Conservation (phyloP, 441 rosid species). For the Pelargonium myrrhifolium region DNA sequence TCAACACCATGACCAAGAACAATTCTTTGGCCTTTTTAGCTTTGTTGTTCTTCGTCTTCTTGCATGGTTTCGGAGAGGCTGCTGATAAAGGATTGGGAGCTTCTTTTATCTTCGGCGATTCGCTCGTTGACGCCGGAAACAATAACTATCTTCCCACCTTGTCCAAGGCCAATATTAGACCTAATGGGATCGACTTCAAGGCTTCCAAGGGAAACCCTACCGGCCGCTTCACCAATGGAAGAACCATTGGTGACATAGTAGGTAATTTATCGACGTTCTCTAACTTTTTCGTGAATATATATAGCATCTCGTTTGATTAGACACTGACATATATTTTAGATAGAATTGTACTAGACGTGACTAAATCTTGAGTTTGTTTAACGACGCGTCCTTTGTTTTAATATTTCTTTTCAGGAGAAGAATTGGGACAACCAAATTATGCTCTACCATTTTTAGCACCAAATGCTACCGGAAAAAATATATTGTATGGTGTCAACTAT, state of each 20-base stretch:
- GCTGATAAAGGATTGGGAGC: conserved; percentile 46
- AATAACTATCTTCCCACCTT: conserved; percentile 69
- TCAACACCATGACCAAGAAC: conserved; percentile 25
- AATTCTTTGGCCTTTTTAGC: too few species aligned
- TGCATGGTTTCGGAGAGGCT: conserved; percentile 24
- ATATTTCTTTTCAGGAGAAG: conserved; percentile 66
- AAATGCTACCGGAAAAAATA: conserved; percentile 51
- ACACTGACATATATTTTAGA: not conserved
- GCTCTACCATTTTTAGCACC: conserved; percentile 70
- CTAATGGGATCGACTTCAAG: conserved; percentile 79
- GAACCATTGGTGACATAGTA: conserved; percentile 83
- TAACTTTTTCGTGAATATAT: not conserved
- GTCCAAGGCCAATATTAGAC: conserved; percentile 67
- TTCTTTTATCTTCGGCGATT: conserved; percentile 86
- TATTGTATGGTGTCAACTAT: conserved; percentile 66
- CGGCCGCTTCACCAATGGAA: conserved; percentile 78
- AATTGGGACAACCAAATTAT: conserved; percentile 59
- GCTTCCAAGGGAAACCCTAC: conserved; percentile 72
- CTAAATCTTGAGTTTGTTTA: not conserved
- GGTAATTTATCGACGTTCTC: conserved; percentile 31
- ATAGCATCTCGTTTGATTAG: not conserved
- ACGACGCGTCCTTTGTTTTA: too few species aligned
- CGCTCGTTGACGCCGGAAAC: conserved; percentile 87
- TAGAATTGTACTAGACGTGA: too few species aligned
- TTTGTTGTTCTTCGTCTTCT: conserved; percentile 16